Evolutionary conservation across 2,329 filamentous ascomycete genomes (phyloP), one percentile per base, ranked within the genome.

Genomic region (Macrophomina tecta): DNA sequence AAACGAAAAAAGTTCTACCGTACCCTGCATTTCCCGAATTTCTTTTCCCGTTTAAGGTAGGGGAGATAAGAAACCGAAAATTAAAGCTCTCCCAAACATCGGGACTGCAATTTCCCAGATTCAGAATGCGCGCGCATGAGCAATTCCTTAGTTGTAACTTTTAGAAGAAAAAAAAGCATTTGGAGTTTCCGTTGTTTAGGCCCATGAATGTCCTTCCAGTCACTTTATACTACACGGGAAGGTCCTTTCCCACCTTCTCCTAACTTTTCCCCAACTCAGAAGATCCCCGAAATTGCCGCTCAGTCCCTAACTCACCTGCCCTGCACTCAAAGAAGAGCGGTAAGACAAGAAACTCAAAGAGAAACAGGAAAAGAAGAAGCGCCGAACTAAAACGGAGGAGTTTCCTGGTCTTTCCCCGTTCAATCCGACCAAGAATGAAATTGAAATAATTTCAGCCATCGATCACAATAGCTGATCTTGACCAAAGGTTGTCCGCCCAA

Each of bases 401-500:
- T 38, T 62, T 38, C 58, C n/a, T 40, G 12, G 36, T 49, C 58
- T 49, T 40, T 62, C 45, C 58, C 42, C 45, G 58, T 62, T 62
- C 58, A 49, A 62, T 62, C 58, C 58, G 58, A 62, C 58, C 58
- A 62, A 62, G 38, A 46, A 14, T 28, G 28, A 49, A 18, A 11
- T 58, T 40, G 28, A 38, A 16, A 48, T 23, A 38, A 49, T 4
- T 62, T 5, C 36, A 48, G 58, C 46, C 58, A 49, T 28, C 45
- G 58, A 62, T 32, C 58, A 62, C 46, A 45, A 36, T 49, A 62
- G 9, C 32, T 49, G n/a, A 49, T 62, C 45, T 48, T 28, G 32
- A 62, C 45, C 58, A 62, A 62, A 49, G 9, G 34, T 36, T 49
- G 23, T 49, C 58, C 45, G 58, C 38, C 58, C 58, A 62, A 62